Base-by-base conservation (phyloP, 495 filamentous ascomycete species). In the Echria macrotheca region DNA sequence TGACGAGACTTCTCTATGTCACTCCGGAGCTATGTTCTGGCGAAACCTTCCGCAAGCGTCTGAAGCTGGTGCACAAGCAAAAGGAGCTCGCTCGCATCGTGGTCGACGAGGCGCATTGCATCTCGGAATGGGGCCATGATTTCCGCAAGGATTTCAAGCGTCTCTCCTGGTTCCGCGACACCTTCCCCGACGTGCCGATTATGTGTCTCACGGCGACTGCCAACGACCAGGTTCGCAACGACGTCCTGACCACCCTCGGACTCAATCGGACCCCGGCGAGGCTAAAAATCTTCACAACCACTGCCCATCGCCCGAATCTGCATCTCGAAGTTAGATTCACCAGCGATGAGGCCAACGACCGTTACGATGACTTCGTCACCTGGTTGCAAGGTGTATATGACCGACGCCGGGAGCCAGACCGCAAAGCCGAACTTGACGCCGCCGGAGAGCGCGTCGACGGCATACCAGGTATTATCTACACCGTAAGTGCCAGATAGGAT, bases 81-180 rank as follows among this genome's bases (percentile, higher is more conserved):
- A 76, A 80, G 18, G 87, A 96, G 64, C 77, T 97, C 4, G 80
- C 84, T 9, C 81, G 91, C 8, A 80, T 97, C 54, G 91, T 84
- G 36, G 83, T 97, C 38, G 91, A 97, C 67, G 91, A 97, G 69
- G 91, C 91, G 11, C 91, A 97, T 63, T 96, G 91, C 63, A 95
- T 97, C 54, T 91, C 85, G 8, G 91, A 97, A 82, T 97, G 91
- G 91, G 91, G 91, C 14, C 91, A 97, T 63, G 91, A 97, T 64
- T 97, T 97, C 59, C 85, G 91, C n/a, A 86, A 85, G 14, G 84
- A 89, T 25, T 96, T 95, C 67, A 87, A 89, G 55, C 76, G 84
- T 19, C 77, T 97, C n/a, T 82, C 81, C 5, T 95, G 86, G 81
- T 95, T 97, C 71, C 87, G 85, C 51, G 72, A 77, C 22, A 80